Evolutionary conservation across 208 protist species (phyloP).

Genomic region (Novymonas esmeraldas): DNA sequence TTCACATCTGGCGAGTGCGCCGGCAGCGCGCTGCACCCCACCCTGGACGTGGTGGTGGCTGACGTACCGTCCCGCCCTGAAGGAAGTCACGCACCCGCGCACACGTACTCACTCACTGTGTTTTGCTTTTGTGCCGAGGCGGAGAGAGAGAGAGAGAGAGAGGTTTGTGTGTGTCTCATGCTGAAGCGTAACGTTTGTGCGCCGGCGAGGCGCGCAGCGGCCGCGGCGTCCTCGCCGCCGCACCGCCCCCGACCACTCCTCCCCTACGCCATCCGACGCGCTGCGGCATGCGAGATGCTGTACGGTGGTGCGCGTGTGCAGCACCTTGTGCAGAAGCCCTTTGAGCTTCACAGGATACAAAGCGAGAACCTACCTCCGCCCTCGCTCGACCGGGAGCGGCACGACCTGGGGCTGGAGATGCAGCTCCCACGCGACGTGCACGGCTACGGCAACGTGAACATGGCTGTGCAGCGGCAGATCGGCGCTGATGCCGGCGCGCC

Average conservation of each 20-base stretch:
- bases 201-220: conserved; percentile 5
- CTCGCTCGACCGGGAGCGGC: conserved; percentile 50
- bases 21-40: too few species aligned
- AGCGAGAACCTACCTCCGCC: conserved; percentile 73
- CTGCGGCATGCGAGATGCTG: conserved; percentile 74
- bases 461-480: conserved; percentile 40
- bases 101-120: background rate
- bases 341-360: conserved; percentile 45
- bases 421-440: conserved; percentile 43
- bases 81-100: too few species aligned
- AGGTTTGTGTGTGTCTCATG: conserved; percentile 16
- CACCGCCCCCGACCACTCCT: conserved; percentile 38
- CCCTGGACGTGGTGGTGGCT: too few species aligned
- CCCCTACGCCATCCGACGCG: conserved; percentile 68
- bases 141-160: background rate
- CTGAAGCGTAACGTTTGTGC: conserved; percentile 7
- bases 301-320: conserved; percentile 79
- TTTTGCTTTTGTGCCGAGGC: background rate
- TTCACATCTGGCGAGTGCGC: too few species aligned
- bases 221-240: background rate
- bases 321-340: conserved; percentile 53
- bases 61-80: too few species aligned
- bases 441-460: conserved; percentile 33
- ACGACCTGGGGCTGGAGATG: conserved; percentile 72
- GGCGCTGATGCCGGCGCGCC: conserved; percentile 11